Base-by-base conservation (phyloP, 2,329 filamentous ascomycete genomes). In the Triangularia setosa region DNA sequence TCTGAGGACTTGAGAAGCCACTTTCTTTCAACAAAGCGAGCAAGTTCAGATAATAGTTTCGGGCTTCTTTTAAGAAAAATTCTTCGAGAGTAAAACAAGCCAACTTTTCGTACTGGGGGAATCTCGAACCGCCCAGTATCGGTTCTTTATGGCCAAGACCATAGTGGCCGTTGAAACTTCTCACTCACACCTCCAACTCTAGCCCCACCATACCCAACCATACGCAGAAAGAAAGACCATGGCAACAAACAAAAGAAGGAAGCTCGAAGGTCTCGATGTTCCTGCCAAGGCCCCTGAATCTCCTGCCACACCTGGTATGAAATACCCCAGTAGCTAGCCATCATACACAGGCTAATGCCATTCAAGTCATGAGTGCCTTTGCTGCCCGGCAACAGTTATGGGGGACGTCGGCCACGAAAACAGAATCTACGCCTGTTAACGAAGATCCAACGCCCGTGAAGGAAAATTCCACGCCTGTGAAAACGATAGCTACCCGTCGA, bases 371-470 rank as follows among this genome's bases (percentile, higher is more conserved):
- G 74, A 81, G 79, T 70, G 80, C 80, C 21, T 80, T 81, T 71
- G 79, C 80, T 23, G 72, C 80, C 35, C 74, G 79, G 2, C 77
- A 77, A 62, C 76, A 73, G 62, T 71, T 80, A 3, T 79, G 58
- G 72, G 66, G 69, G 1, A 21, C 69, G 68, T 24, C 62, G 48
- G 28, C 58, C 61, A 21, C 40, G 6, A 48, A 18, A 21, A 48
- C 40, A n/a, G 35, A 40, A 7, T n/a, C 35, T 4, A 40, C 35
- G n/a, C n/a, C 40, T 40, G 35, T 40, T 2, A 40, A 16, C n/a
- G 2, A 40, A 6, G 7, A 16, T 48, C n/a, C n/a, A 55, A 18
- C 24, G n/a, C 14, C 59, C 11, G 56, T 35, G 6, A 3, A 33
- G 33, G 48, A 33, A 21, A 61, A 60, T 21, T 59, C 58, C 1